These are phyloP conservation scores for Thalia dealbata DNA, from an alignment of 176 grass and related monocot species.

Conservation along the genomic window DNA sequence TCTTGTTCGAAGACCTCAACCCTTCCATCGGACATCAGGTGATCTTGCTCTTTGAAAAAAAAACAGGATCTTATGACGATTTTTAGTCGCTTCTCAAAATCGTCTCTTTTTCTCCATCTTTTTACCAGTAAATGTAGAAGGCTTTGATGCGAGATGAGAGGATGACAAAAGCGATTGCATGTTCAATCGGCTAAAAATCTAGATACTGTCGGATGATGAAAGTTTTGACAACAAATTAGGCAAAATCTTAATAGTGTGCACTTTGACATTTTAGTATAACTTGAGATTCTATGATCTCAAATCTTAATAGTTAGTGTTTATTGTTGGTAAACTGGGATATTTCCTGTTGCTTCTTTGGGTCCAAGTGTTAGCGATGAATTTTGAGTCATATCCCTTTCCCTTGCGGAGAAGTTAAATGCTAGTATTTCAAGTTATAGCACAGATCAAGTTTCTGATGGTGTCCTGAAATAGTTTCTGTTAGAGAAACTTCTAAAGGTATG, in stretches of 20 bases:
- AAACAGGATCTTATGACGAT: background rate
- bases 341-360: background rate
- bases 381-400: no score
- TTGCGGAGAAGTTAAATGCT: no score
- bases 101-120: no score
- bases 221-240: background rate
- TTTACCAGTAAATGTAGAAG: no score
- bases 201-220: background rate
- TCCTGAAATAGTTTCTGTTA: background rate
- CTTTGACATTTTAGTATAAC: background rate
- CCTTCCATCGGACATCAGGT: slow-evolving; percentile 40
- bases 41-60: no score
- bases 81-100: no score
- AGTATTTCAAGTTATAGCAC: no score
- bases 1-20: slow-evolving; percentile 63
- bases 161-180: no score
- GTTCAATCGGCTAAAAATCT: background rate
- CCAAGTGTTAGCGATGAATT: no score
- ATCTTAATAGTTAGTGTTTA: background rate
- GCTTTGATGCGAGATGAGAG: no score
- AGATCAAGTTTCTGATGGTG: background rate
- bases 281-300: background rate
- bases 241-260: background rate
- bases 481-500: background rate
- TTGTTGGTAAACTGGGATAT: background rate